Evolutionary conservation across 2,329 filamentous ascomycete species (phyloP).

Genomic region (Bipolaris sorokiniana): DNA sequence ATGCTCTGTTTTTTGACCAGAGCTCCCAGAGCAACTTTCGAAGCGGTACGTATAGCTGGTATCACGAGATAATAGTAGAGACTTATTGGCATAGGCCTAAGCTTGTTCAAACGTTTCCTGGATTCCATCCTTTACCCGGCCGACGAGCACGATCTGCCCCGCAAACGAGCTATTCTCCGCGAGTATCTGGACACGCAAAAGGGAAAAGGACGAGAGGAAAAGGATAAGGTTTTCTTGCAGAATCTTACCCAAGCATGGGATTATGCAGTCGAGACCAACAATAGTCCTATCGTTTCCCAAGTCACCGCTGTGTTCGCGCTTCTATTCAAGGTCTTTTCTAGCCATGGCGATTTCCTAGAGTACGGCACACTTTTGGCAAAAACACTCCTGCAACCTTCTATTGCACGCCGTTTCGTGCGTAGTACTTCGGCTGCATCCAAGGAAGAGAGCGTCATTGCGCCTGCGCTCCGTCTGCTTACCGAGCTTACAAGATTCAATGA

Average conservation of each 20-base stretch:
- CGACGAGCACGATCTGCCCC: conserved; percentile 56
- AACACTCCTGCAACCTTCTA: conserved; percentile 78
- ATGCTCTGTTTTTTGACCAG: conserved; percentile 47
- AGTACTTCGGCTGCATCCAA: conserved; percentile 79
- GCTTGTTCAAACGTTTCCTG: conserved; percentile 73
- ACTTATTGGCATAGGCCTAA: conserved; percentile 59
- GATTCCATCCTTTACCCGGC: conserved; percentile 65
- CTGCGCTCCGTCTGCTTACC: conserved; percentile 81
- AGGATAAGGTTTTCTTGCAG: conserved; percentile 69
- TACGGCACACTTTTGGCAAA: conserved; percentile 80
- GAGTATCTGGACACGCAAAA: conserved; percentile 71
- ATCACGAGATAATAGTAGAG: not conserved
- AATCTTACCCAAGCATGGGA: conserved; percentile 90
- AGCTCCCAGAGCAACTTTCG: conserved; percentile 38
- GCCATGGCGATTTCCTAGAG: conserved; percentile 73
- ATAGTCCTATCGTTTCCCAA: conserved; percentile 80
- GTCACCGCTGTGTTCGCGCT: conserved; percentile 82
- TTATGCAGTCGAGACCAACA: conserved; percentile 78
- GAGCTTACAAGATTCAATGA: conserved; percentile 88
- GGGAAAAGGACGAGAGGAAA: conserved; percentile 57
- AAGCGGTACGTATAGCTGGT: conserved; percentile 28
- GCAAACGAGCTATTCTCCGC: conserved; percentile 65
- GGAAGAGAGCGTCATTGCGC: conserved; percentile 88
- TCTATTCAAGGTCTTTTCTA: conserved; percentile 78
- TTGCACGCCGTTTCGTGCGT: conserved; percentile 79